Evolutionary conservation across 2,329 filamentous ascomycete species (phyloP).

Genomic region (Paecilomyces niveus): DNA sequence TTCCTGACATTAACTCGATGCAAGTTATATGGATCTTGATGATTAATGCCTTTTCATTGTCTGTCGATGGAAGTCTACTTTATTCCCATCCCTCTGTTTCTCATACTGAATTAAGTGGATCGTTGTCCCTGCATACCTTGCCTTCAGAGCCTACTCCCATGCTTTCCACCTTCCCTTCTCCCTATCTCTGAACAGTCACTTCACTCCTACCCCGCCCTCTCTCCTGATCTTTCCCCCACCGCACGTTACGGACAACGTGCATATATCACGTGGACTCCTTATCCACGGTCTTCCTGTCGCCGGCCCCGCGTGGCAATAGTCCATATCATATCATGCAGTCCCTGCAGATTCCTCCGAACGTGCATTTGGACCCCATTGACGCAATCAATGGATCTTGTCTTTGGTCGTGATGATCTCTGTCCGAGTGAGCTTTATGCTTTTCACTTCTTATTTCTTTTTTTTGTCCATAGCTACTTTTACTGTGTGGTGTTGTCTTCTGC

Average conservation of each 20-base stretch:
- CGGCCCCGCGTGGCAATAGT: neutral
- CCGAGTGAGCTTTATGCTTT: neutral
- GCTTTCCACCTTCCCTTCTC: neutral
- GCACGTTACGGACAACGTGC: neutral
- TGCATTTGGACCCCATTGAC: neutral
- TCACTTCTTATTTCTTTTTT: neutral
- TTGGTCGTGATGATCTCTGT: neutral
- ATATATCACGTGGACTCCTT: neutral
- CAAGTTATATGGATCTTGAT: slow-evolving; percentile 6
- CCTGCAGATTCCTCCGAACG: neutral
- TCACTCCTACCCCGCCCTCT: neutral
- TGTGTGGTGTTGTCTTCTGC: neutral
- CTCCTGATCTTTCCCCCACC: neutral
- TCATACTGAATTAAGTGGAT: neutral
- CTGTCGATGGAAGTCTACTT: neutral
- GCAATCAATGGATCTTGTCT: neutral
- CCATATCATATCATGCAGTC: neutral
- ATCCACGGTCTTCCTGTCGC: neutral
- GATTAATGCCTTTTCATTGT: slow-evolving; percentile 13
- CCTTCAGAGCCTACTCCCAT: neutral
- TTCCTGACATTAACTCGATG: neutral
- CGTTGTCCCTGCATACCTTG: neutral
- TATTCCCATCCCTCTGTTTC: neutral
- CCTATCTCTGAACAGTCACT: neutral
- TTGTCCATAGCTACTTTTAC: neutral